Base-by-base conservation (phyloP, 2,329 filamentous ascomycete genomes). In the Lojkania enalia region DNA sequence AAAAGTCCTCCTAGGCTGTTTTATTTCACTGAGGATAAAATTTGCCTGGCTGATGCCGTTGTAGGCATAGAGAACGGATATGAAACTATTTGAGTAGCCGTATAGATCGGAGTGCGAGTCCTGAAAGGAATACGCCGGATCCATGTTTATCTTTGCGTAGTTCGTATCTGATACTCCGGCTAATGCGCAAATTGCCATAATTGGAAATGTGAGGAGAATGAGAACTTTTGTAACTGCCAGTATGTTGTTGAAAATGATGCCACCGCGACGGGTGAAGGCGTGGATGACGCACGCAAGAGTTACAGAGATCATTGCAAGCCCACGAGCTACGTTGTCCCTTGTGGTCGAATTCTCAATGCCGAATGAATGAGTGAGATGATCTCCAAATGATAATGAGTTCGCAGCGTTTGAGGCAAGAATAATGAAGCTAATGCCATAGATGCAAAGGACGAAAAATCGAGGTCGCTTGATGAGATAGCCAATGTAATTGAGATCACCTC, bases 211-310 rank as follows among this genome's bases (percentile, higher is more conserved):
- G 2, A 78, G 39, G 1, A 82, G 66, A 1, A 79, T 71, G 35
- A 66, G 51, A 3, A 79, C 58, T 51, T 82, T 82, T 48, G 77
- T 51, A 3, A 73, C 59, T 3, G 77, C 77, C 20, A 81, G 64
- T 14, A 71, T 19, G 48, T 81, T 80, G 57, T 77, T 78, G 20
- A 80, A 52, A 15, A 67, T 54, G 35, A 81, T 78, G 2, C 79
- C 79, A 2, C 75, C 76, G 5, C 72, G 65, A 19, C 79, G 66
- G 32, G 75, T 80, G 20, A 66, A 57, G 2, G 62, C 71, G 46
- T 82, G 78, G 1, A 80, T 68, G 14, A 78, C 64, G 43, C 76
- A 77, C 2, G 74, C 71, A 9, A 73, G 51, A 0, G 71, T 71
- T 5, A 75, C 66, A 0, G 71, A 64, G 3, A 60, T 70, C 19